Evolutionary conservation across 805 yeast genomes (phyloP), one percentile per base, ranked within the genome.

Genomic region (Ogataea angusta): DNA sequence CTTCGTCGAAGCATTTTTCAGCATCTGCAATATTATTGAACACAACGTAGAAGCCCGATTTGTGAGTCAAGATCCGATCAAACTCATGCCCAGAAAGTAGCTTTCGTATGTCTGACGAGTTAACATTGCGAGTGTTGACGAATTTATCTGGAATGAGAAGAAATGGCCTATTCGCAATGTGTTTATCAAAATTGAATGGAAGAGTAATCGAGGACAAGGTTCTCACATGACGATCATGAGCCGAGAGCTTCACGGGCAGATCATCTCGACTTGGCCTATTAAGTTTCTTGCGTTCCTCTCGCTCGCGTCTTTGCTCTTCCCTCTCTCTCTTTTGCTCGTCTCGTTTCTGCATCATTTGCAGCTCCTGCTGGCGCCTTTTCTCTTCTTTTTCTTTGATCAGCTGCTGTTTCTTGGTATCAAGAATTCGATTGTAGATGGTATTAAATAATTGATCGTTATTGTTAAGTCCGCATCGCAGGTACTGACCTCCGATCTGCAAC

Each of bases 41-140:
- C 1, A 85, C 80, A 27, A 87, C 68, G 51, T 74, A 87, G 50
- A 82, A 82, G 0, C 96, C 96, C 1, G 72, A 59, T 32, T 59
- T 60, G 48, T 84, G 90, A 4, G 78, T 70, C 35, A 83, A 56
- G 2, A 87, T 76, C 40, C 85, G 68, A 0, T 79, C 74, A 80
- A 88, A 83, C 40, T 74, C 76, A 54, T 82, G 82, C 34, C 70
- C 73, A 29, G 71, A 71, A 23, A 87, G 64, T 22, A 70, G 68
- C 19, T 73, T 69, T 51, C 84, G 80, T 39, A 88, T 65, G 53
- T 82, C 87, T 38, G 69, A 70, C 2, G 78, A 66, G 12, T 70
- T 64, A 1, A 80, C 68, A 38, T 68, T 65, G 38, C 66, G 62
- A 0, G 77, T 67, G 2, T 79, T 69, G 12, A 75, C 70, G 43